phyloP scores from a whole-genome alignment of 2,329 filamentous ascomycete genomes.

The Claviceps sp. region DNA sequence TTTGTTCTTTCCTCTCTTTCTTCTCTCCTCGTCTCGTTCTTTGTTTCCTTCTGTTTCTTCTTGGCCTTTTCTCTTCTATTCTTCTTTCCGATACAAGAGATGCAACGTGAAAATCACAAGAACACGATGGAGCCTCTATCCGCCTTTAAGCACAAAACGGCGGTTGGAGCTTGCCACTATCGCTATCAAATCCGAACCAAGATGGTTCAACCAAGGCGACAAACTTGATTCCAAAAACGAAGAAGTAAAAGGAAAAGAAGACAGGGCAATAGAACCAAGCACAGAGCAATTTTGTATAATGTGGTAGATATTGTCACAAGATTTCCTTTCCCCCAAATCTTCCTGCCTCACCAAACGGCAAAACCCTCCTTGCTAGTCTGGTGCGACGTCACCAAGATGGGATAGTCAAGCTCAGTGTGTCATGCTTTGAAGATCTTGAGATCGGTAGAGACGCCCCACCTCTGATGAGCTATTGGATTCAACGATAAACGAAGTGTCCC shows the following conservation, averaged over 20 bases:
- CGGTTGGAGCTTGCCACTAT: slow-evolving; percentile 1
- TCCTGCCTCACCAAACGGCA: not conserved
- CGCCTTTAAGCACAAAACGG: not conserved
- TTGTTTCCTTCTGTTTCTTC: not conserved
- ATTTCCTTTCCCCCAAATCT: not conserved
- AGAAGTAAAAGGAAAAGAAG: not conserved
- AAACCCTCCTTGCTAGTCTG: slow-evolving; percentile 2
- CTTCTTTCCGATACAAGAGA: slow-evolving; percentile 1
- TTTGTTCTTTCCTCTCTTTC: not conserved
- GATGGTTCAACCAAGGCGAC: not conserved
- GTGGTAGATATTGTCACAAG: slow-evolving; percentile 4
- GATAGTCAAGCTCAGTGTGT: slow-evolving; percentile 1
- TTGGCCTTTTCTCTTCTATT: too few relatives aligned
- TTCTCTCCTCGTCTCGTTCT: not conserved
- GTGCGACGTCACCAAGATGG: slow-evolving; percentile 1
- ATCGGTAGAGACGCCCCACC: not conserved
- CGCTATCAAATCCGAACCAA: slow-evolving; percentile 3
- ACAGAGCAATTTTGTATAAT: slow-evolving; percentile 2
- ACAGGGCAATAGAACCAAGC: slow-evolving; percentile 3
- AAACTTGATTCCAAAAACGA: slow-evolving; percentile 1
- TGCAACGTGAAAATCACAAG: slow-evolving; percentile 1
- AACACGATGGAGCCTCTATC: slow-evolving; percentile 1
- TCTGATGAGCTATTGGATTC: not conserved
- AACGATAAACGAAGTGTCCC: not conserved
- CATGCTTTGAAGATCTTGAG: slow-evolving; percentile 1